phyloP scores from a whole-genome alignment of 345 rosid genomes.

The Stellera chamaejasme region DNA sequence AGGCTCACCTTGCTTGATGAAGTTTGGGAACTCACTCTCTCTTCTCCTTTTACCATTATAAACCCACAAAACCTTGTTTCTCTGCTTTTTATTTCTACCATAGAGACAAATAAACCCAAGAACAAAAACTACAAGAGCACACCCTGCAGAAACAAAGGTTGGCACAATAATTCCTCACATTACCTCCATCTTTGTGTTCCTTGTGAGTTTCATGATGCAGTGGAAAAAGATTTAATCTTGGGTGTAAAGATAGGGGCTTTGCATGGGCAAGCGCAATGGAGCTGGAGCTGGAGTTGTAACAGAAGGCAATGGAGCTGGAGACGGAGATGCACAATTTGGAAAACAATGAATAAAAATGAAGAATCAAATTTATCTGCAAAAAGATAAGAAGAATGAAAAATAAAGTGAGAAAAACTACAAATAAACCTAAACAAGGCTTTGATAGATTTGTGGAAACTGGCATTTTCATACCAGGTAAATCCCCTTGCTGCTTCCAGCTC shows the following conservation, averaged over 20 bases:
- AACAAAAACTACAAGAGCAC: conserved; percentile 37
- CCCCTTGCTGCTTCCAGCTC: conserved; percentile 73
- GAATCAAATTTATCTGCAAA: no score
- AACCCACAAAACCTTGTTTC: no score
- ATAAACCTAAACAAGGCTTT: no score
- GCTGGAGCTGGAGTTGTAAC: conserved; percentile 42
- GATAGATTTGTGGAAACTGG: conserved; percentile 78
- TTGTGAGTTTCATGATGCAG: conserved; percentile 20
- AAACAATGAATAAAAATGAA: no score
- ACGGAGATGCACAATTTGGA: conserved; percentile 31
- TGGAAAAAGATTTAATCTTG: conserved; percentile 16
- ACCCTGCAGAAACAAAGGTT: conserved; percentile 46
- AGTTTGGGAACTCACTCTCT: conserved; percentile 25
- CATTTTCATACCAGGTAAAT: conserved; percentile 87
- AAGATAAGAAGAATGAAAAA: no score
- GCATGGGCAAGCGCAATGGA: conserved; percentile 23
- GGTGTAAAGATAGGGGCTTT: conserved; percentile 32
- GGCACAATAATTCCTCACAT: conserved; percentile 37
- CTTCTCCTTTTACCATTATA: conserved; percentile 32
- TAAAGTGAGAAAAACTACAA: no score
- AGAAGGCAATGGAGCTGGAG: conserved; percentile 32
- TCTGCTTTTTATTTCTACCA: no score
- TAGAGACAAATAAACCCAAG: conserved; percentile 49
- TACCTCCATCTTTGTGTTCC: conserved; percentile 18
- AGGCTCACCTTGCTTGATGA: conserved; percentile 52